Base-by-base conservation (phyloP, 441 rosid genomes). In the Syzygium malaccense region DNA sequence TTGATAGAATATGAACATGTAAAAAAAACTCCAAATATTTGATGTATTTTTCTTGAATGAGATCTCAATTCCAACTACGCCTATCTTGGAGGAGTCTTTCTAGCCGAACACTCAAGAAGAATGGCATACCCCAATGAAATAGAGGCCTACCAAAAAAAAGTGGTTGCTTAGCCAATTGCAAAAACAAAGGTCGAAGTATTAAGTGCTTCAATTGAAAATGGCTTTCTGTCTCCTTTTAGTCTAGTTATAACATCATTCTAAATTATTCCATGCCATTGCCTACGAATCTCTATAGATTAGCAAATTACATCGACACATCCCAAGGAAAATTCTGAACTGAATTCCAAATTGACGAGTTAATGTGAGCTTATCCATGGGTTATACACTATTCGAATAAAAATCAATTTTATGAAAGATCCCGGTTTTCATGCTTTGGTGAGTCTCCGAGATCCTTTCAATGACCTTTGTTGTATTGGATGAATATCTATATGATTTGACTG, bases 361-460 rank as follows among this genome's bases (percentile, higher is more conserved):
- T 32, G 0, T 18, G 78, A 66, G 78, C 18, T 66, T 66, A 17
- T 66, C 20, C 1, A 4, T 32, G 75, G 6, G 41, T 30, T 64
- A 30, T 2, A 19, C 25, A 8, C 41, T 66, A 32, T 66, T 66
- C 0, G 0, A 66, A 66, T 66, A 32, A 0, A 17, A 32, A 66
- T 4, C 25, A 18, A 66, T 32, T 66, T 66, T 66, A 0, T 32
- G 1, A 2, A 32, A 32, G 78, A 66, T 8, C 7, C 1, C 4
- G 9, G 6, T 1, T 66, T 62, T 32, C 14, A 4, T 66, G 45
- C 45, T 66, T 66, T 2, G 2, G 33, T 32, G 45, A 41, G 45
- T 66, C 10, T 66, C 1, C 0, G 7, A 3, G 48, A 37, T 10
- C 15, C 2, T 33, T 68, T 20, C 0, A 0, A 33, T 19, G 19